Evolutionary conservation across 352 stramenopile species (phyloP), one percentile per base, ranked within the genome.

Genomic region (Globisporangium echinulatum): DNA sequence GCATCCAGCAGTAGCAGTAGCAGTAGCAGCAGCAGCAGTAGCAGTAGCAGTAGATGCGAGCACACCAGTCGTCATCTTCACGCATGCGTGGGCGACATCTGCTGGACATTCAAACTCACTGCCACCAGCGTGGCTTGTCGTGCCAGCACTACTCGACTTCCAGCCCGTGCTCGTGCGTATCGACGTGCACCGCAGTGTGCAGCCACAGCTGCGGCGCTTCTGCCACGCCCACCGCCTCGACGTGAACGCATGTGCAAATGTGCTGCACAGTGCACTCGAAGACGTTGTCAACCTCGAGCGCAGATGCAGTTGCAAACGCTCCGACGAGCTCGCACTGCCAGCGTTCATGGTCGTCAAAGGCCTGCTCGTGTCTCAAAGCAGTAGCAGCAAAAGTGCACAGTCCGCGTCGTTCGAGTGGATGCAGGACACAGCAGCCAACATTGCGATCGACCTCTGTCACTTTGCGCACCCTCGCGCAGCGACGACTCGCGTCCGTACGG

Each of bases 121-220:
- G n/a, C 37, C 43, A 9, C 43, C 55, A 4, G 54, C 42, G 43
- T 73, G 66, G 58, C 53, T 85, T 4, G 42, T 72, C 40, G 38
- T 88, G 5, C 72, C 78, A 5, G 51, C 73, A 61, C 58, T 85
- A 44, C 60, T 86, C n/a, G 74, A 86, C 54, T 68, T 86, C 51
- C 75, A 85, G 44, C 75, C 75, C 2, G 58, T 68, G 46, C 51
- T 86, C 9, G 47, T 86, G 15, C 67, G 60, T 7, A 19, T 86
- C 47, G 63, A 81, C 54, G 63, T 71, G 15, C 63, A 33, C 7
- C 58, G 47, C 2, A 52, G 66, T n/a, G 47, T 72, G 10, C 40
- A 46, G 33, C 37, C 52, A 0, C 75, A 88, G 54, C 19, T 88
- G 14, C 57, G 67, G 36, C 54, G 49, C 15, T 86, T 85, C 46